Base-by-base conservation (phyloP, 768 basidiomycete species). In the Royoungia palumana region DNA sequence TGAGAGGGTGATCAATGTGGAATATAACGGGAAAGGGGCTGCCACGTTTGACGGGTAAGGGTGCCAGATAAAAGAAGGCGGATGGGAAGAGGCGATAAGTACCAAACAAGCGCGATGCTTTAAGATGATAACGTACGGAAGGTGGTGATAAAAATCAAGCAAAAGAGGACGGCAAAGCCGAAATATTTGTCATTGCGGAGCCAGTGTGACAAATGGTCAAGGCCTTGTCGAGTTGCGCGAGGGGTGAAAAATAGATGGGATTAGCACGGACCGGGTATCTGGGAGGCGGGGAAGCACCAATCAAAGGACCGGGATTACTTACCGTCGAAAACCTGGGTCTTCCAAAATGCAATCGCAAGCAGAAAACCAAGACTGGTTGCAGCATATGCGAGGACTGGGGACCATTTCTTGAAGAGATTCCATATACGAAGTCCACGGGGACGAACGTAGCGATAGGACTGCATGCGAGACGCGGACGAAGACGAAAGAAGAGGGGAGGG, bases 11-110 rank as follows among this genome's bases (percentile, higher is more conserved):
- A 95, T 94, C 69, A 96, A 76, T 0, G 94, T 95, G 57, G 90
- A 94, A 71, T 95, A 96, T 47, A 96, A 75, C 30, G 94, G 94
- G 41, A 96, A 62, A 30, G 94, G 94, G 35, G 94, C 90, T 92
- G 62, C 27, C 49, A 25, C 25, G 44, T 22, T 38, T 46, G 54
- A 52, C 48, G 47, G 38, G 38, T 35, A 47, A 37, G 41, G 35
- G 49, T 35, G 42, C 13, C 4, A 58, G 51, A 37, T 22, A 45
- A 39, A 51, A 42, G 53, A 19, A 27, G 19, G 42, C 37, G 8
- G 28, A 46, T 47, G 54, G 35, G 41, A 41, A 46, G 34, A 41
- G 35, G 32, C 17, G 12, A 47, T 57, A 41, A 64, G 58, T 24
- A 27, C 32, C 36, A 21, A 45, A 44, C 10, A n/a, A 41, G 22